Evolutionary conservation across 305 asterid genomes (phyloP).

Genomic region (Petunia hybrid): DNA sequence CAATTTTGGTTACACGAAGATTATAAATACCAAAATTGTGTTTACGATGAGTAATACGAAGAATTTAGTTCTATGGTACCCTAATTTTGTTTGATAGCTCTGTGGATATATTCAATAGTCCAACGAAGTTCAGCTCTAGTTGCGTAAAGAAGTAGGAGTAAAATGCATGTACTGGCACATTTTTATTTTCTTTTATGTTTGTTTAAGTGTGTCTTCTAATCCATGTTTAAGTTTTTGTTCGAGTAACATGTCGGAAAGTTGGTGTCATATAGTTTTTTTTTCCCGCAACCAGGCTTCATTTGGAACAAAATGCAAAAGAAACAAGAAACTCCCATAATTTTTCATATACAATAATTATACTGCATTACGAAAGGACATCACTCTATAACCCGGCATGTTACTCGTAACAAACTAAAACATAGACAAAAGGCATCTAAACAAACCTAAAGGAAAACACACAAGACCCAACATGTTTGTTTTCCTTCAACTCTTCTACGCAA

Average conservation of each 20-base stretch:
- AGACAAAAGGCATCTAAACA: neutral
- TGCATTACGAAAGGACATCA: neutral
- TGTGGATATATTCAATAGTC: neutral
- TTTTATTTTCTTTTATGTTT: neutral
- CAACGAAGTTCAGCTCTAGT: neutral
- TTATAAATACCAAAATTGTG: neutral
- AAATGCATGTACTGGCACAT: neutral
- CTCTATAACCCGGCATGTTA: neutral
- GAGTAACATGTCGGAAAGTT: neutral
- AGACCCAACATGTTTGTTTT: neutral
- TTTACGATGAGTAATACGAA: neutral
- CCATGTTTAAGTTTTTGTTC: neutral
- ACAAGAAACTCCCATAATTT: neutral
- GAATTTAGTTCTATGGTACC: neutral
- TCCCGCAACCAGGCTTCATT: too few species aligned
- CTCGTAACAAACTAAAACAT: neutral
- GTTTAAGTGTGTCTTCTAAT: neutral
- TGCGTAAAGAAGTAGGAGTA: neutral
- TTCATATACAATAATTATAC: neutral
- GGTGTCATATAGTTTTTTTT: too few species aligned
- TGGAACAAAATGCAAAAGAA: neutral
- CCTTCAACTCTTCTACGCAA: neutral
- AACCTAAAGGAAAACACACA: conserved; percentile 7
- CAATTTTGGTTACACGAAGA: neutral
- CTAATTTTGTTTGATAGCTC: neutral